Evolutionary conservation across 2,329 filamentous ascomycete genomes (phyloP), one percentile per base, ranked within the genome.

Genomic region (Zelopaecilomyces penicillatus): DNA sequence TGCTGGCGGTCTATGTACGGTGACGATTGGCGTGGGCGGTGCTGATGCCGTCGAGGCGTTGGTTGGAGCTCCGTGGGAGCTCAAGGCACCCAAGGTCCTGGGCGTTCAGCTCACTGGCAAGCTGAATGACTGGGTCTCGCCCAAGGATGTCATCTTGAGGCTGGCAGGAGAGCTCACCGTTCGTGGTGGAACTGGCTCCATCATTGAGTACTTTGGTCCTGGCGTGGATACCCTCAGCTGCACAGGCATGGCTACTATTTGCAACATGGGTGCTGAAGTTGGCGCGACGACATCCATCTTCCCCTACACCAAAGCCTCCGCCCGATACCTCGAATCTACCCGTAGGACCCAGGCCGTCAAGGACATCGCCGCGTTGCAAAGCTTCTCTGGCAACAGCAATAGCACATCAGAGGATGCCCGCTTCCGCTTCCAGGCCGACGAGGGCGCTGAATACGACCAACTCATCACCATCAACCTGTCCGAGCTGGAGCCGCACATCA

Each of bases 41-140:
- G 93, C 93, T 27, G 93, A 98, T 68, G 93, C 93, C 27, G 93
- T 98, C 2, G 93, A 98, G 68, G 93, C 91, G 6, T 78, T 98
- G 35, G 93, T 96, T 3, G 90, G 95, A 60, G 89, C 90, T 6
- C 93, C 93, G 0, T 98, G 93, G 93, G 93, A 98, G 68, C 72
- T 98, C 48, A 96, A 95, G 73, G 93, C 93, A 5, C 93, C 93
- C 11, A 89, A 87, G 65, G 75, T 98, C 41, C 70, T 96, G 9
- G 90, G 90, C 57, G 89, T 97, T 7, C 79, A 83, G 59, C 75
- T 97, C 36, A 83, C 83, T 48, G 93, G 93, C 54, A 71, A 86
- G 67, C 77, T 98, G 48, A 87, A 74, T 63, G 89, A 87, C 59
- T 98, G 93, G 93, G 84, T 88, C 1, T 83, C 88, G 27, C 91